Percentiles rank a stretch among this genome's conserved stretches.
These are phyloP conservation scores for Primulina eburnea DNA, from an alignment of 257 asterid species.

Conservation along the genomic window DNA sequence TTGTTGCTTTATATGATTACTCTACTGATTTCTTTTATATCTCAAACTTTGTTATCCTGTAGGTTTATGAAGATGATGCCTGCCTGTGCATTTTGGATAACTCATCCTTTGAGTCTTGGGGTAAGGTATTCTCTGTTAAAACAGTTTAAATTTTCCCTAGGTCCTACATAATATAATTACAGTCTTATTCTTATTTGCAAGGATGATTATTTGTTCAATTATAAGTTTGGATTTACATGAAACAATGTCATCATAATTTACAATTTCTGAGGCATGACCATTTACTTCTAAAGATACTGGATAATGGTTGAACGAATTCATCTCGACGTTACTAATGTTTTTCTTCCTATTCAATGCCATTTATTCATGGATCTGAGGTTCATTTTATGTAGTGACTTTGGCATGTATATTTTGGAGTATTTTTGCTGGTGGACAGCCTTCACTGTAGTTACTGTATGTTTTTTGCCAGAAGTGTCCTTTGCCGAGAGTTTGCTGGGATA, in stretches of 20 bases:
- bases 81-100: slow-evolving; percentile 90
- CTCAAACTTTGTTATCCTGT: slow-evolving; percentile 33
- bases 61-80: slow-evolving; percentile 88
- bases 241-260: slow-evolving; percentile 1
- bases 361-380: not conserved
- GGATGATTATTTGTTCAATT: slow-evolving; percentile 10
- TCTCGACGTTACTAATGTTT: not conserved
- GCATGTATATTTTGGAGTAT: not conserved
- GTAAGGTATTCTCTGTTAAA: slow-evolving; percentile 76
- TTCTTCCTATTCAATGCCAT: not conserved
- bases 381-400: not conserved
- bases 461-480: not conserved
- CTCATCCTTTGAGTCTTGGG: slow-evolving; percentile 88
- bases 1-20: slow-evolving; percentile 4
- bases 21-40: slow-evolving; percentile 24
- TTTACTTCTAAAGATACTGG: slow-evolving; percentile 10
- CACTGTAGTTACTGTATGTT: too few relatives aligned
- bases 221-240: not conserved
- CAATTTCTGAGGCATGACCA: not conserved
- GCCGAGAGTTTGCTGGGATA: not conserved
- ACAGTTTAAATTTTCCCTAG: slow-evolving; percentile 24
- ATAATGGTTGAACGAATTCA: not conserved
- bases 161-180: not conserved
- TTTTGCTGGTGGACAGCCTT: not conserved
- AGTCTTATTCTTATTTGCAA: not conserved